Evolutionary conservation across 2,329 filamentous ascomycete species (phyloP), one percentile per base, ranked within the genome.

Genomic region (Aspergillus phoenicis): DNA sequence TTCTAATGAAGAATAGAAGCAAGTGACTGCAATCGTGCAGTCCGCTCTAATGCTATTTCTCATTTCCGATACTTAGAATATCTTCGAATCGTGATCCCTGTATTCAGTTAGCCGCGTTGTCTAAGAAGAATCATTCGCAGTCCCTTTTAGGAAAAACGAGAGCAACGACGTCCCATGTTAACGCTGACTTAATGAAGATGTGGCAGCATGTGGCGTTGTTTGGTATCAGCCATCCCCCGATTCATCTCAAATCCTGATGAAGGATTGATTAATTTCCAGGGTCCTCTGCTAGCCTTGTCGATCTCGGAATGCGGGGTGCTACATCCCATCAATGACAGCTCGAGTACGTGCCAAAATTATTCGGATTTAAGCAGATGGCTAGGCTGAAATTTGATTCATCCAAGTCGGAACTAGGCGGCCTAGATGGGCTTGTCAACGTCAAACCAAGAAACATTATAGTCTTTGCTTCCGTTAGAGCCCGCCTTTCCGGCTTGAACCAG

Each of bases 271-370:
- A 63, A 58, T 58, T 52, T 57, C 58, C 20, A 58, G 55, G 48
- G 58, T 13, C 11, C 24, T 43, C 38, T 55, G 20, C 59, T 66
- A 62, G 56, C 53, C 59, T 59, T 64, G 61, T 57, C 63, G 61
- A 69, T 69, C 64, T 53, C 58, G 60, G 61, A 51, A 45, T 66
- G 62, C 61, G 64, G 62, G 60, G 62, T 52, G 57, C 53, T n/a
- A 54, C 54, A 63, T 64, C 58, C 62, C 66, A 61, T 68, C 66
- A 68, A 68, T 68, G 51, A 62, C 33, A 56, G 53, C 33, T 20
- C 30, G 33, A 45, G 20, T 41, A 20, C 26, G 30, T 15, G 56
- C 48, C 47, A 48, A 15, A 38, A 20, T 41, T 22, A 52, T 51
- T 28, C 43, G 22, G 7, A 36, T 5, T 26, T 11, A 51, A 26